These are phyloP conservation scores for Colletotrichum limetticola DNA, from an alignment of 2,329 filamentous ascomycete species.

Conservation along the genomic window DNA sequence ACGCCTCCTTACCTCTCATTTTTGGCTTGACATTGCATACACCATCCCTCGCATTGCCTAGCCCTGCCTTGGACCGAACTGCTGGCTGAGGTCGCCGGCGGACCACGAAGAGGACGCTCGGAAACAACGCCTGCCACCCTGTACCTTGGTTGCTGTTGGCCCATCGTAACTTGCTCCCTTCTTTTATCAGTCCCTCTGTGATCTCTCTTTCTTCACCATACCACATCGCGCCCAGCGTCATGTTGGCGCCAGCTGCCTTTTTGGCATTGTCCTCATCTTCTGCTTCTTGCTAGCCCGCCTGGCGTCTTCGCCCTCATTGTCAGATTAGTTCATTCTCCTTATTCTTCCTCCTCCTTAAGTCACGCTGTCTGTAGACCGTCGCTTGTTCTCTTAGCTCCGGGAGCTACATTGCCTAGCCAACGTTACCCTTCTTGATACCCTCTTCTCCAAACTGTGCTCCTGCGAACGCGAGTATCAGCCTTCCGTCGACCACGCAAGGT, in stretches of 20 bases:
- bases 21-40: conserved; percentile 1
- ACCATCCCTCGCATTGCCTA: neutral
- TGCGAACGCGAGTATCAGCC: neutral
- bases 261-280: neutral
- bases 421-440: conserved; percentile 1
- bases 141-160: neutral
- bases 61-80: neutral
- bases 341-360: neutral
- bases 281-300: neutral
- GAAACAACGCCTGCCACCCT: conserved; percentile 11
- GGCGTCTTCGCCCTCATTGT: neutral
- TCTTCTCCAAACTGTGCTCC: neutral
- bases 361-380: neutral
- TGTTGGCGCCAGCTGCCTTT: conserved; percentile 26
- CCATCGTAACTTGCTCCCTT: neutral
- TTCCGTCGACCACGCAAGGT: neutral
- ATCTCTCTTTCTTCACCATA: neutral
- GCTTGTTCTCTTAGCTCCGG: conserved; percentile 9
- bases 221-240: conserved; percentile 11
- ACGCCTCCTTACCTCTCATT: neutral
- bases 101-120: conserved; percentile 2
- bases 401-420: conserved; percentile 1
- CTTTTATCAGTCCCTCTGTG: neutral
- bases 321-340: neutral
- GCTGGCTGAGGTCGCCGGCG: neutral